Conservation (phyloP, 2,329 filamentous ascomycete species). For the Cladosporium oxysporum region DNA sequence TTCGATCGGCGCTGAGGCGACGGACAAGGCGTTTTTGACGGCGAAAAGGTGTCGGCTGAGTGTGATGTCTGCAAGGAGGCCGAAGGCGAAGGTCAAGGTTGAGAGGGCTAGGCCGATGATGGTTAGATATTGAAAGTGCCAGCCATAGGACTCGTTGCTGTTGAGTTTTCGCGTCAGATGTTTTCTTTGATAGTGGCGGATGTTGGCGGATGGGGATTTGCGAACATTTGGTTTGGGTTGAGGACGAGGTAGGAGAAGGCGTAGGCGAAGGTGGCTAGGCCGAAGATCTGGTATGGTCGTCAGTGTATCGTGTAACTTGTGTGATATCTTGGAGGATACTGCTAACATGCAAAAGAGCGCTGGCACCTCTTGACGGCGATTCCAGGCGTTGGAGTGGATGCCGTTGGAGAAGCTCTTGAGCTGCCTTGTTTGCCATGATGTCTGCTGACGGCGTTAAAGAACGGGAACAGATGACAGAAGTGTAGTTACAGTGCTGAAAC, state of each 20-base stretch:
- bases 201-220: slow-evolving; percentile 2
- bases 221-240: slow-evolving; percentile 42
- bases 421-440: slow-evolving; percentile 27
- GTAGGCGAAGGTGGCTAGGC: slow-evolving; percentile 48
- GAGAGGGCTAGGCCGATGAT: slow-evolving; percentile 69
- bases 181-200: background rate
- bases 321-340: background rate
- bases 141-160: slow-evolving; percentile 61
- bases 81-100: slow-evolving; percentile 61
- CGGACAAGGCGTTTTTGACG: slow-evolving; percentile 66
- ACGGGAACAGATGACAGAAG: background rate
- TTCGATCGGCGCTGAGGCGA: slow-evolving; percentile 68
- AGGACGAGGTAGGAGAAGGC: slow-evolving; percentile 45
- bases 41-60: slow-evolving; percentile 60
- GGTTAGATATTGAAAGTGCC: slow-evolving; percentile 72
- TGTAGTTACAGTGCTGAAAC: background rate
- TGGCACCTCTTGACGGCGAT: slow-evolving; percentile 65
- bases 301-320: background rate
- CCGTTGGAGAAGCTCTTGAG: slow-evolving; percentile 35
- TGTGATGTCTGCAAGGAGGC: slow-evolving; percentile 65
- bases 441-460: background rate
- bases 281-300: slow-evolving; percentile 26
- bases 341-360: slow-evolving; percentile 60
- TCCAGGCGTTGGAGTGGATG: slow-evolving; percentile 67
- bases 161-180: slow-evolving; percentile 31